These are phyloP conservation scores for Inonotus obliquus DNA, from an alignment of 1,284 basidiomycete genomes.

Conservation along the genomic window DNA sequence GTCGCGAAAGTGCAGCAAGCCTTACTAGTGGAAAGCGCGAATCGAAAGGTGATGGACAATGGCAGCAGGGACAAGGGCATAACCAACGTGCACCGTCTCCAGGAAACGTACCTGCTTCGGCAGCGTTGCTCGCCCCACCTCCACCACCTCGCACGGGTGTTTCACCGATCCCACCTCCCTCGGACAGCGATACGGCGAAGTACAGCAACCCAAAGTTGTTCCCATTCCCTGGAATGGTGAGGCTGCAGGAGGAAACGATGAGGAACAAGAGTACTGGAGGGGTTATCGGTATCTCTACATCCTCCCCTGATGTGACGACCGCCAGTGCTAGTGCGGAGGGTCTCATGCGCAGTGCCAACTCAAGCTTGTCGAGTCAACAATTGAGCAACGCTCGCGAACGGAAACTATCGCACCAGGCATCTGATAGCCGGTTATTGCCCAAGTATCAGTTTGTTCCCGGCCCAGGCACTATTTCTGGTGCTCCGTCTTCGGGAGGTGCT, in stretches of 20 bases:
- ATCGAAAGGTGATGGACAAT: slow-evolving; percentile 11
- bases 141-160: slow-evolving; percentile 49
- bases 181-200: slow-evolving; percentile 51
- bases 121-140: slow-evolving; percentile 52
- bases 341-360: slow-evolving; percentile 38
- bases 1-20: slow-evolving; percentile 71
- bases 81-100: slow-evolving; percentile 51
- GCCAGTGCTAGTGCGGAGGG: slow-evolving; percentile 1
- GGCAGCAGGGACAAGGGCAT: slow-evolving; percentile 28
- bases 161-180: slow-evolving; percentile 67
- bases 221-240: slow-evolving; percentile 82
- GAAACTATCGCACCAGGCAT: slow-evolving; percentile 61
- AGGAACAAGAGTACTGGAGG: slow-evolving; percentile 48
- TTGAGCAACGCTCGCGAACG: slow-evolving; percentile 51
- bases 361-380: slow-evolving; percentile 49
- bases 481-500: slow-evolving; percentile 40
- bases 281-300: slow-evolving; percentile 48
- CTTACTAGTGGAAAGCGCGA: slow-evolving; percentile 46
- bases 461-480: slow-evolving; percentile 34
- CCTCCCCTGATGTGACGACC: slow-evolving; percentile 57
- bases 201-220: slow-evolving; percentile 80
- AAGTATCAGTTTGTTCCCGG: slow-evolving; percentile 41
- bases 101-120: slow-evolving; percentile 45
- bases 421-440: slow-evolving; percentile 55
- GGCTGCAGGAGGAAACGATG: slow-evolving; percentile 67